Conservation (phyloP, 192 early-diverging fungal species). For the Backusella circina region DNA sequence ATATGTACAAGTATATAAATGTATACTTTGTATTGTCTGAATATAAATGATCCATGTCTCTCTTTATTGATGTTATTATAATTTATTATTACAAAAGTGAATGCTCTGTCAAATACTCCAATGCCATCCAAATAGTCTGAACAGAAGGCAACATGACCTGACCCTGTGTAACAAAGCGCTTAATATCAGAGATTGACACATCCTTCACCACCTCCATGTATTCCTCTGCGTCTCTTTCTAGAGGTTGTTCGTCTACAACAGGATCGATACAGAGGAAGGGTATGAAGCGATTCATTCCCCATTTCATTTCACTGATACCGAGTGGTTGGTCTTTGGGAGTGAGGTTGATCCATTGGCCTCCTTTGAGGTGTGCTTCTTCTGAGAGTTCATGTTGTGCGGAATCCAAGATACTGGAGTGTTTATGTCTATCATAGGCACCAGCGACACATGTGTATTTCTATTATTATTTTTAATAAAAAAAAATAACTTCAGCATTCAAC, state of each 20-base stretch:
- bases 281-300: slow-evolving; percentile 56
- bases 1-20: no score
- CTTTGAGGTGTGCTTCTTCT: slow-evolving; percentile 53
- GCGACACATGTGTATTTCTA: slow-evolving; percentile 56
- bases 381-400: slow-evolving; percentile 52
- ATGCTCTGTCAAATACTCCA: slow-evolving; percentile 39
- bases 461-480: background rate
- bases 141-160: slow-evolving; percentile 48
- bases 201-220: slow-evolving; percentile 37
- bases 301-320: slow-evolving; percentile 58
- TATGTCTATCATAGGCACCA: slow-evolving; percentile 49
- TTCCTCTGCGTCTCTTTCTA: slow-evolving; percentile 47
- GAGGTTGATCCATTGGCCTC: slow-evolving; percentile 45
- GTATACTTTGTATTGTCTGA: no score
- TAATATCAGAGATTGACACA: slow-evolving; percentile 29
- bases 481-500: background rate
- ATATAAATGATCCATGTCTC: background rate
- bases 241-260: slow-evolving; percentile 34
- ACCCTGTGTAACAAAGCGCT: slow-evolving; percentile 35
- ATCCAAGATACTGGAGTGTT: slow-evolving; percentile 48
- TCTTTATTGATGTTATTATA: background rate
- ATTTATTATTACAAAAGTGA: slow-evolving; percentile 7
- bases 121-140: slow-evolving; percentile 47
- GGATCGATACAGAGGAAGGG: slow-evolving; percentile 53
- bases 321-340: slow-evolving; percentile 35